Percentiles rank a stretch among this genome's conserved stretches.
phyloP scores from a whole-genome alignment of 345 rosid genomes.

The Salix dunnii region DNA sequence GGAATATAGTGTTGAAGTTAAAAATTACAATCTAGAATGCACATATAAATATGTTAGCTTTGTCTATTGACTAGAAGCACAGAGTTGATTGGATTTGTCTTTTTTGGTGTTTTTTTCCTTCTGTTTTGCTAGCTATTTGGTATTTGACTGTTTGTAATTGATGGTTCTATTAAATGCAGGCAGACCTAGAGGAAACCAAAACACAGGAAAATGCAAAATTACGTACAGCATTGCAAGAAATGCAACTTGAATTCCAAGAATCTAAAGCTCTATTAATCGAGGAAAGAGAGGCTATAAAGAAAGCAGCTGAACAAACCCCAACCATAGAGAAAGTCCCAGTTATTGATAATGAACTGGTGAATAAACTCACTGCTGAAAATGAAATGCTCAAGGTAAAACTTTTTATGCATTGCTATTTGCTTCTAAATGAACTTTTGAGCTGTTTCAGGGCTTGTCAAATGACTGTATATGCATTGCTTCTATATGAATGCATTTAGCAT shows the following conservation, averaged over 20 bases:
- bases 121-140: background rate
- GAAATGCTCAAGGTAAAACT: constrained; percentile 76
- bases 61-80: background rate
- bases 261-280: constrained; percentile 28
- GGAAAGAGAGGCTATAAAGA: constrained; percentile 39
- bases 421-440: background rate
- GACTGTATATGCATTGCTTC: background rate
- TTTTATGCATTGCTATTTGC: background rate
- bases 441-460: background rate
- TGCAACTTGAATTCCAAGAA: constrained; percentile 27
- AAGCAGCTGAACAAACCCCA: constrained; percentile 50
- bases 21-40: background rate
- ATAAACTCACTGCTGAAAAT: constrained; percentile 80
- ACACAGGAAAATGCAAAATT: constrained; percentile 79
- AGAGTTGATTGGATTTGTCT: background rate
- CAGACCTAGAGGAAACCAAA: constrained; percentile 90
- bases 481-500: background rate
- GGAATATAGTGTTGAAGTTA: background rate
- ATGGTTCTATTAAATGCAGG: constrained; percentile 36
- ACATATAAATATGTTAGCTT: background rate
- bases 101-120: background rate
- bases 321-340: constrained; percentile 74
- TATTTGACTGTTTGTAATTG: background rate
- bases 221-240: constrained; percentile 38
- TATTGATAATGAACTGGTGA: constrained; percentile 60